Evolutionary conservation across 106 monocot genomes (phyloP).

Genomic region (Dioscorea zingiberensis): DNA sequence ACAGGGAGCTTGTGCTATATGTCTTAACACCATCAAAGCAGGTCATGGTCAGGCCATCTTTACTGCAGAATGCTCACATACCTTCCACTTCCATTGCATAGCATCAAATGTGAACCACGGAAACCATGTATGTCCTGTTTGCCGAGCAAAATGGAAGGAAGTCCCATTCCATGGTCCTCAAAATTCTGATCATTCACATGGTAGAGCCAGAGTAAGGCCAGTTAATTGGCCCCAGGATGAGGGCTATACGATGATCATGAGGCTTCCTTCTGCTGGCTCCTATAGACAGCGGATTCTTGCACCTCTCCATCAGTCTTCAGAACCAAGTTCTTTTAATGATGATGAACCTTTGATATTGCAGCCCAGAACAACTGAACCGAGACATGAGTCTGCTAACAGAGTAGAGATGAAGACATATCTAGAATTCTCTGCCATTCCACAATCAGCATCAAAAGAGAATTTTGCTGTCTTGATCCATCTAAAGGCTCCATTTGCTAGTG

Average conservation of each 20-base stretch:
- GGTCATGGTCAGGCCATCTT: slow-evolving; percentile 60
- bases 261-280: slow-evolving; percentile 30
- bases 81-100: slow-evolving; percentile 76
- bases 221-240: slow-evolving; percentile 22
- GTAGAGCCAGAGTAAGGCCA: slow-evolving; percentile 28
- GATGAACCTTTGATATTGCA: slow-evolving; percentile 57
- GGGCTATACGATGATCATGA: slow-evolving; percentile 16
- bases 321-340: slow-evolving; percentile 54
- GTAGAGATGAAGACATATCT: slow-evolving; percentile 56
- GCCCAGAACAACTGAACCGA: slow-evolving; percentile 2
- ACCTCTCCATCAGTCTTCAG: slow-evolving; percentile 15
- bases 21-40: slow-evolving; percentile 36
- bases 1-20: slow-evolving; percentile 61
- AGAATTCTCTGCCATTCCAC: slow-evolving; percentile 51
- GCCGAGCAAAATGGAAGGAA: slow-evolving; percentile 66
- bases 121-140: slow-evolving; percentile 56
- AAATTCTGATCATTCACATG: slow-evolving; percentile 15
- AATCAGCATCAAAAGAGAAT: slow-evolving; percentile 29
- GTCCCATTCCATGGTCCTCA: slow-evolving; percentile 26
- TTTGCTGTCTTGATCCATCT: slow-evolving; percentile 73
- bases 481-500: slow-evolving; percentile 32
- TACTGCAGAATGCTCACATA: slow-evolving; percentile 80
- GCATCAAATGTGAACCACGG: slow-evolving; percentile 58
- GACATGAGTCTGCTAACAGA: slow-evolving; percentile 8
- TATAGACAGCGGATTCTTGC: slow-evolving; percentile 13